Percentiles rank a stretch among this genome's conserved stretches.
Evolutionary conservation across 2,329 filamentous ascomycete genomes (phyloP).

Genomic region (Rhexocercosporidium sp.): DNA sequence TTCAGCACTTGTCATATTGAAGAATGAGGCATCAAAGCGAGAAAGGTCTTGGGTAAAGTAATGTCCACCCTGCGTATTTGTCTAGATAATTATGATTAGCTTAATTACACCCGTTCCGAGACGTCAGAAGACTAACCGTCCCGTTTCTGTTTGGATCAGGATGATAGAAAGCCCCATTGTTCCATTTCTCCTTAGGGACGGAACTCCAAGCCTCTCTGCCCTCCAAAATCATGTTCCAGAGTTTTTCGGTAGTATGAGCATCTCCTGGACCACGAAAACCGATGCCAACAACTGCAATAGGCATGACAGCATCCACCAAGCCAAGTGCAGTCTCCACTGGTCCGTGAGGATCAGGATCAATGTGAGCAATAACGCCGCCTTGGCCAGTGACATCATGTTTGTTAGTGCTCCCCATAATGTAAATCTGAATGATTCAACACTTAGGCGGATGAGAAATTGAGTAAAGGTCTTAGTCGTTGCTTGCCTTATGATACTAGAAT

Average conservation of each 20-base stretch:
- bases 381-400: no score
- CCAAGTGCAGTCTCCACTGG: no score
- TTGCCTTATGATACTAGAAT: no score
- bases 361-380: no score
- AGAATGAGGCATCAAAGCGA: constrained; percentile 32
- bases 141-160: constrained; percentile 41
- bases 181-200: constrained; percentile 46
- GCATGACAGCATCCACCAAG: not conserved
- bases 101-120: no score
- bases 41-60: constrained; percentile 25
- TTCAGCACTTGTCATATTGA: constrained; percentile 17
- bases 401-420: no score
- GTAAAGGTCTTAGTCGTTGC: no score
- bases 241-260: constrained; percentile 48
- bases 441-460: no score
- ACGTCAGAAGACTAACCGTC: no score
- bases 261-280: constrained; percentile 56
- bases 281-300: constrained; percentile 57
- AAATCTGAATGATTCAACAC: no score
- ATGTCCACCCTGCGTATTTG: constrained; percentile 1
- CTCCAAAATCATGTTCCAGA: constrained; percentile 54
- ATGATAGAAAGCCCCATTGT: constrained; percentile 45
- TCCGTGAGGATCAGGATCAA: no score
- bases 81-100: not conserved
- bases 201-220: constrained; percentile 55